Evolutionary conservation across 2,329 filamentous ascomycete species (phyloP), one percentile per base, ranked within the genome.

Genomic region (Grosmannia huntii): DNA sequence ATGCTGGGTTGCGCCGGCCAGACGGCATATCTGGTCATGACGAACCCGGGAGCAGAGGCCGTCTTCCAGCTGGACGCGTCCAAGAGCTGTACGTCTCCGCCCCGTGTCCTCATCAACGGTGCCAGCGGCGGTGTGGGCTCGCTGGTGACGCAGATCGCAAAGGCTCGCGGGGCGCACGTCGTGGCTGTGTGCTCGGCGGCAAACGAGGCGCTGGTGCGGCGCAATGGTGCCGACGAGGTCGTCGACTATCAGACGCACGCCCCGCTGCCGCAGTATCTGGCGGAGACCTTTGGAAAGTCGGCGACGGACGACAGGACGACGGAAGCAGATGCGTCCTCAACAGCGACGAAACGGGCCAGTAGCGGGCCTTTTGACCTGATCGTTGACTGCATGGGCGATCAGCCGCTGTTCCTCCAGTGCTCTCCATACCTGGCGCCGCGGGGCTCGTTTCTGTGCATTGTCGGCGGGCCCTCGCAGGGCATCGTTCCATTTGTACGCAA

Each of bases 61-160:
- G 59, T 46, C 3, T 50, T 58, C 7, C n/a, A n/a, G n/a, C 19
- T 51, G 53, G 53, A 6, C 16, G 3, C 65, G 65, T 4, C 23
- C 36, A 38, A 16, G 36, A 14, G 16, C 28, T 3, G 5, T 6
- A 5, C 6, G 41, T 19, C 38, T 25, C 72, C 75, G 0, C 67
- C 72, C 44, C 66, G 70, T 2, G 73, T 79, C 41, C 62, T 80
- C 53, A 67, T 80, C 4, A 77, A 79, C 61, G 77, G 75, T 4
- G 78, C 75, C 23, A 78, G 76, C 62, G 77, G 77, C 0, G 77
- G 76, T 14, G 73, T 80, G 6, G 77, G 77, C 14, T 70, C 71
- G 23, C 63, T 79, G 55, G 67, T 72, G 1, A 66, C 78, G 53
- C 77, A 80, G 66, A 71, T 77, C n/a, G 61, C 67, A 62, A 69